A percentile compares a stretch with the other conserved stretches of the same genome.
These are phyloP conservation scores for Tylopilus sp. DNA, from an alignment of 768 basidiomycete genomes.

Conservation along the genomic window DNA sequence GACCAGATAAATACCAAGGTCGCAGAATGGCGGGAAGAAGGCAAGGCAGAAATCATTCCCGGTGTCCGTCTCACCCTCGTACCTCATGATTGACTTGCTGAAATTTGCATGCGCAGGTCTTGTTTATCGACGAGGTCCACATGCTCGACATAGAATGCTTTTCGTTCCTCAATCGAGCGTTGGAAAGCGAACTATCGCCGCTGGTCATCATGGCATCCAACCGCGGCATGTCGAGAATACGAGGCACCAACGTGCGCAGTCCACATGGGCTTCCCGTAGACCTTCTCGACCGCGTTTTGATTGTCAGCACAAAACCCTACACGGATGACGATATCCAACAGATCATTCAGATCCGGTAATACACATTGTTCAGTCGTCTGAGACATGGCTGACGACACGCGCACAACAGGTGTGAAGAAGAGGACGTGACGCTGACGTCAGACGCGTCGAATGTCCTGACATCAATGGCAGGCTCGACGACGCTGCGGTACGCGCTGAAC, in stretches of 20 bases:
- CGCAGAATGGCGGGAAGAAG: conserved; percentile 96
- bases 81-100: neutral
- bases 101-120: conserved; percentile 50
- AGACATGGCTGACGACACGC: neutral
- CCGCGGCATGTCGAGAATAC: conserved; percentile 89
- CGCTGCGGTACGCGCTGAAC: conserved; percentile 91
- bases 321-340: conserved; percentile 78
- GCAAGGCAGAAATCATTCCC: conserved; percentile 96
- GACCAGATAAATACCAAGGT: conserved; percentile 97
- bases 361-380: neutral
- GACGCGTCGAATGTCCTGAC: conserved; percentile 80
- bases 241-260: conserved; percentile 91
- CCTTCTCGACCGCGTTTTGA: conserved; percentile 90
- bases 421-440: conserved; percentile 80
- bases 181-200: conserved; percentile 91
- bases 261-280: conserved; percentile 96
- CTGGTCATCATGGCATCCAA: conserved; percentile 99
- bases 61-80: conserved; percentile 57
- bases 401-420: conserved; percentile 78
- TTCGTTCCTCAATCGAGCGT: conserved; percentile 94
- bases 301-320: conserved; percentile 92
- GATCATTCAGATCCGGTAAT: conserved; percentile 87
- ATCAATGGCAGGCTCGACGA: conserved; percentile 85
- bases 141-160: conserved; percentile 99
- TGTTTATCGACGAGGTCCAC: conserved; percentile 99